Conservation (phyloP, 2,329 filamentous ascomycete species). For the Claviceps monticola region DNA sequence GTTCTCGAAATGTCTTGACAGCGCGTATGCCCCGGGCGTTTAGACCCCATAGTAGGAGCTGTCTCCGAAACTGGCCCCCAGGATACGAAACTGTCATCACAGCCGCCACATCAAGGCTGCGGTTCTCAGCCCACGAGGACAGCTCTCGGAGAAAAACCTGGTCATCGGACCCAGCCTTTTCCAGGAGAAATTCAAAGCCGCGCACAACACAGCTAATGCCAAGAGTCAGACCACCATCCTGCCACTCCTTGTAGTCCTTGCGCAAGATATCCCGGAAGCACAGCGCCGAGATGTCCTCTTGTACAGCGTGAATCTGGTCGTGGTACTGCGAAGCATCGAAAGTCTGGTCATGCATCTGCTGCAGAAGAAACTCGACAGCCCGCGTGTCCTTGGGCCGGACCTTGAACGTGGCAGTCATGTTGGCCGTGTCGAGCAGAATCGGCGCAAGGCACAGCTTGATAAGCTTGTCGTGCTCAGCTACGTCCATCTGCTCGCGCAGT, state of each 20-base stretch:
- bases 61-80: slow-evolving; percentile 43
- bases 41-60: slow-evolving; percentile 54
- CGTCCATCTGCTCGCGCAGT: slow-evolving; percentile 14
- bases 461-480: slow-evolving; percentile 37
- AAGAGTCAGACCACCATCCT: slow-evolving; percentile 38
- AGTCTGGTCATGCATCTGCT: slow-evolving; percentile 20
- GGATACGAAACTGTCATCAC: slow-evolving; percentile 56
- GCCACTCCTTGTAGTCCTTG: slow-evolving; percentile 80
- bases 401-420: slow-evolving; percentile 49
- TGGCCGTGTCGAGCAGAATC: slow-evolving; percentile 59
- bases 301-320: slow-evolving; percentile 45
- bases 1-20: slow-evolving; percentile 40
- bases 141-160: slow-evolving; percentile 34
- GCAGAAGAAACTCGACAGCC: slow-evolving; percentile 46
- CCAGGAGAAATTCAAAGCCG: slow-evolving; percentile 44
- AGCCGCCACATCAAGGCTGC: slow-evolving; percentile 44
- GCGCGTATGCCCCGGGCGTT: slow-evolving; percentile 34
- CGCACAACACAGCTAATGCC: slow-evolving; percentile 57
- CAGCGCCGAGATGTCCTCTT: slow-evolving; percentile 51
- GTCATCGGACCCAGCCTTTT: slow-evolving; percentile 31
- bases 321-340: slow-evolving; percentile 47
- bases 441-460: slow-evolving; percentile 55
- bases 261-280: slow-evolving; percentile 53
- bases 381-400: slow-evolving; percentile 46
- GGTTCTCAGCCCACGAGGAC: slow-evolving; percentile 38